Conservation (phyloP, 345 rosid species). For the Pugionium cornutum region DNA sequence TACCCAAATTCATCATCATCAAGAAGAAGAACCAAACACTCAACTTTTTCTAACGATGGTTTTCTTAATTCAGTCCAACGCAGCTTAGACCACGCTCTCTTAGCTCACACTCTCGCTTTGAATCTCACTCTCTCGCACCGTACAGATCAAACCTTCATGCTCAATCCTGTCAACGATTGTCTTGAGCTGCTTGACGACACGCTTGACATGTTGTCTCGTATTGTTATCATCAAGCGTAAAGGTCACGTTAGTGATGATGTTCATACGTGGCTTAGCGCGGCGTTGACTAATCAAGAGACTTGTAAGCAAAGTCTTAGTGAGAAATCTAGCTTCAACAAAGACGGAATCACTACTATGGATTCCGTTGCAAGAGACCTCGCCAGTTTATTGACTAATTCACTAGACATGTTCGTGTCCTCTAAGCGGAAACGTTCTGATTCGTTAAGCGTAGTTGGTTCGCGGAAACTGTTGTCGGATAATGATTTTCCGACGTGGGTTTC, state of each 20-base stretch:
- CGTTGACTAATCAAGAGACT: slow-evolving; percentile 57
- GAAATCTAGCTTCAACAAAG: slow-evolving; percentile 4
- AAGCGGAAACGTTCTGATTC: neutral
- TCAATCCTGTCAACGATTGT: slow-evolving; percentile 45
- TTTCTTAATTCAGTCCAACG: slow-evolving; percentile 44
- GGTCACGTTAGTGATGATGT: slow-evolving; percentile 36
- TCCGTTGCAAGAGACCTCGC: slow-evolving; percentile 43
- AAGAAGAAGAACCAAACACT: slow-evolving; percentile 21
- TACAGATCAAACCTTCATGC: slow-evolving; percentile 1
- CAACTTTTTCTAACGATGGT: neutral
- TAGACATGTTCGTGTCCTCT: slow-evolving; percentile 38
- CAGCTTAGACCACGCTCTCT: slow-evolving; percentile 42
- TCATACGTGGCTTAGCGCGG: slow-evolving; percentile 60
- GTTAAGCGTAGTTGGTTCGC: no score
- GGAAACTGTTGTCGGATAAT: slow-evolving; percentile 21
- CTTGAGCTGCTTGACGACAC: slow-evolving; percentile 56
- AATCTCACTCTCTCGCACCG: slow-evolving; percentile 32
- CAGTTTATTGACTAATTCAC: slow-evolving; percentile 37
- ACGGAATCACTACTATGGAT: slow-evolving; percentile 16
- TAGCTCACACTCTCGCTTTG: slow-evolving; percentile 42
- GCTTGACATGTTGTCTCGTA: slow-evolving; percentile 46
- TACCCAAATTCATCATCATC: slow-evolving; percentile 23
- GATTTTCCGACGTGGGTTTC: slow-evolving; percentile 42
- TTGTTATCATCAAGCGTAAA: neutral
- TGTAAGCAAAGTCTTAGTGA: slow-evolving; percentile 49